Conservation (phyloP, 1,284 basidiomycete species). For the Volvariella volvacea region DNA sequence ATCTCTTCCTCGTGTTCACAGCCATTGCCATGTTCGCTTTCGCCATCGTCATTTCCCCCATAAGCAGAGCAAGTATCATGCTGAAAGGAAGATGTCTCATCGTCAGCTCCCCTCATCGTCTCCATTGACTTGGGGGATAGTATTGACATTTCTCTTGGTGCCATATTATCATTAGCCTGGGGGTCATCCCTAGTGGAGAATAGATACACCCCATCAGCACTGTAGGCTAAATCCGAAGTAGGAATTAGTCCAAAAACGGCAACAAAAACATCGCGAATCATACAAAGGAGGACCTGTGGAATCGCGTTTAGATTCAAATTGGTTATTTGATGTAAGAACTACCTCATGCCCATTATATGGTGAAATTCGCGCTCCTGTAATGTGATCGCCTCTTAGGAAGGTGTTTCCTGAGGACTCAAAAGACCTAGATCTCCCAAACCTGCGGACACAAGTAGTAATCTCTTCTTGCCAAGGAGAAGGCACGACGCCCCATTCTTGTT, state of each 20-base stretch:
- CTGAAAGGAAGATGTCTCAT: constrained; percentile 13
- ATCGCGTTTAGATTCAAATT: no score
- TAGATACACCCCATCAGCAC: constrained; percentile 72
- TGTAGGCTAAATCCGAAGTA: no score
- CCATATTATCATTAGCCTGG: constrained; percentile 14
- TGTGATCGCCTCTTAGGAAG: constrained; percentile 47
- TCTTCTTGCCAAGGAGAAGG: constrained; percentile 28
- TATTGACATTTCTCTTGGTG: constrained; percentile 13
- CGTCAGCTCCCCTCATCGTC: no score
- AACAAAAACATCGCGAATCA: no score
- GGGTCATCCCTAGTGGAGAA: constrained; percentile 76
- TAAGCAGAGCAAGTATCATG: not conserved
- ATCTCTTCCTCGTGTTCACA: constrained; percentile 26
- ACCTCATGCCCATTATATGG: constrained; percentile 76
- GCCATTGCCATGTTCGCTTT: constrained; percentile 19
- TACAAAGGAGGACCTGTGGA: constrained; percentile 7
- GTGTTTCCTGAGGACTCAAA: constrained; percentile 10
- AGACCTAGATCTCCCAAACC: constrained; percentile 58
- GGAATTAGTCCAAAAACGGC: no score
- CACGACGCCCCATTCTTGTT: constrained; percentile 69
- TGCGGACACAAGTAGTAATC: constrained; percentile 76
- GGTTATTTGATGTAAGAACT: constrained; percentile 12
- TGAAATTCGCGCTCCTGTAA: constrained; percentile 79
- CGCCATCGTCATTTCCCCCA: constrained; percentile 17
- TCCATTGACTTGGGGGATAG: constrained; percentile 18